Base-by-base conservation (phyloP, 2,329 filamentous ascomycete genomes). In the Lecanicillium sp. region DNA sequence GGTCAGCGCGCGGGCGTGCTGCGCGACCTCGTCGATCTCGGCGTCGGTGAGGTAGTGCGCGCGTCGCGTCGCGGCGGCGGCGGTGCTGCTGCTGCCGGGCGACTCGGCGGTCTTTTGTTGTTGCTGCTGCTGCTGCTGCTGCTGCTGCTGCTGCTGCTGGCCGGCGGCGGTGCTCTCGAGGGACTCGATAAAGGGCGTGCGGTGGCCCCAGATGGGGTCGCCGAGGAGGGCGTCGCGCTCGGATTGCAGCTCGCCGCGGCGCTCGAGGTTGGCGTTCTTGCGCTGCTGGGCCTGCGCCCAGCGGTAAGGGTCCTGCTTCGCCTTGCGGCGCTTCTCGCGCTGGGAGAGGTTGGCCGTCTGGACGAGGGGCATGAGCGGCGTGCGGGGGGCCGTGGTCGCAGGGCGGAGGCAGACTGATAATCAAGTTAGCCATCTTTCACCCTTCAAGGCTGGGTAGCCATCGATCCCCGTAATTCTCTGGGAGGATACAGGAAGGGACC, bases 161-260 rank as follows among this genome's bases (percentile, higher is more conserved):
- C 63, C 55, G 27, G 45, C 37, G 45, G 75, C 77, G 19, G 77
- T 83, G 9, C 77, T 79, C 61, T 88, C 84, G 58, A 95, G 83
- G 3, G 88, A 90, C 67, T 88, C 78, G 58, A 95, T 71, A 62
- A 95, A 96, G 24, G 90, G 79, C 14, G 93, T 96, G 30, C 77
- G 68, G 51, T 83, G 75, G 61, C 91, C 93, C 58, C 84, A 78
- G 54, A 98, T 74, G 1, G 90, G 87, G 65, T 94, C 80, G 43
- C 91, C 91, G 55, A 84, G 74, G 38, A 75, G 74, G 39, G 74
- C 74, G 50, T 79, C 73, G 51, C 87, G 81, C 61, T 83, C 73
- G 54, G 79, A 70, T 51, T 80, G 67, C 48, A 97, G 77, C 53
- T 82, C 81, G 53, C 79, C 74, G 59, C 85, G 88, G 44, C 88